Conservation (phyloP, 1,284 basidiomycete genomes). For the Irpex sp. region DNA sequence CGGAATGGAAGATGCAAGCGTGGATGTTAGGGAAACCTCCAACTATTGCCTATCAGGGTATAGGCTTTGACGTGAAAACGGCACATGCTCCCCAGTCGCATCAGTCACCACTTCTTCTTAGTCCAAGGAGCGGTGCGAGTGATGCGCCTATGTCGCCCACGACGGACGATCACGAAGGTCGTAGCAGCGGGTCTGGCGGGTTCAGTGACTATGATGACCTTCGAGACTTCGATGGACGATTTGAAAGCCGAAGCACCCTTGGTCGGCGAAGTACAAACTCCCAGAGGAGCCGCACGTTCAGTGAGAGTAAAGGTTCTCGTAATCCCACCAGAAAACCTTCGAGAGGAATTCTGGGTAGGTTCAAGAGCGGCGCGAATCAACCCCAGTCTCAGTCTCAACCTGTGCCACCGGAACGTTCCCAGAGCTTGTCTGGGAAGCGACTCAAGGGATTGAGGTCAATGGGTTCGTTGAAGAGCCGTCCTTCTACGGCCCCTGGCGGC, state of each 20-base stretch:
- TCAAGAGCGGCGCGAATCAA: constrained; percentile 39
- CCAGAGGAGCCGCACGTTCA: constrained; percentile 29
- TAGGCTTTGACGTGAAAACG: constrained; percentile 58
- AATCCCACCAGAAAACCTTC: constrained; percentile 54
- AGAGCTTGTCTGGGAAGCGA: constrained; percentile 40
- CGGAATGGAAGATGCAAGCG: constrained; percentile 94
- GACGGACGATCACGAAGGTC: constrained; percentile 30
- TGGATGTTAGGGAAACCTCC: constrained; percentile 97
- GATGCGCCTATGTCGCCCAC: constrained; percentile 18
- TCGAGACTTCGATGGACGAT: constrained; percentile 77
- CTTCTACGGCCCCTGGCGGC: constrained; percentile 20
- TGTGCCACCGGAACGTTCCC: constrained; percentile 28
- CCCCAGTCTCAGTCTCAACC: constrained; percentile 39
- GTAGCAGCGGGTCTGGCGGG: constrained; percentile 37
- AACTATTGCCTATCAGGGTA: constrained; percentile 72
- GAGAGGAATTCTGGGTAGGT: constrained; percentile 57
- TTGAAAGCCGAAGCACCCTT: constrained; percentile 74
- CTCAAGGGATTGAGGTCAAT: constrained; percentile 75
- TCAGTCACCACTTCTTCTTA: background rate
- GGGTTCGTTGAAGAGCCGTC: constrained; percentile 66
- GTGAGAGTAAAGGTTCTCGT: constrained; percentile 29
- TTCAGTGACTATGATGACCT: constrained; percentile 86
- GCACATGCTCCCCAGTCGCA: constrained; percentile 32
- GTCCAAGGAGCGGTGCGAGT: background rate
- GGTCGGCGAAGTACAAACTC: constrained; percentile 36